Conservation (phyloP, 768 basidiomycete species). For the Pisolithus microcarpus region DNA sequence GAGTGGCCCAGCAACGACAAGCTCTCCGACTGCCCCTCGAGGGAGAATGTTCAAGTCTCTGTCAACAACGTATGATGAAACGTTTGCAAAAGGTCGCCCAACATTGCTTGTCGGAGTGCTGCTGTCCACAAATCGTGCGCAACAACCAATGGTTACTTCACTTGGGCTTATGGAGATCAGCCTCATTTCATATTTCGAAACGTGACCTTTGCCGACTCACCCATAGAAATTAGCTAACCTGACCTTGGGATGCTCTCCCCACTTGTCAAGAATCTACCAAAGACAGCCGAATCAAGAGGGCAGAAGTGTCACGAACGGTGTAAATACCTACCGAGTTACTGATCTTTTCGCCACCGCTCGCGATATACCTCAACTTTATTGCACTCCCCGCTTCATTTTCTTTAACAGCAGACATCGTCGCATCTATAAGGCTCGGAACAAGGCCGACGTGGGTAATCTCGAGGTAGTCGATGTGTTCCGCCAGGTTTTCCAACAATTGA, state of each 20-base stretch:
- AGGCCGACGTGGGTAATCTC: slow-evolving; percentile 44
- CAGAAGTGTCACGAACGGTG: neutral
- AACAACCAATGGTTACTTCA: slow-evolving; percentile 48
- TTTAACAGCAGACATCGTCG: slow-evolving; percentile 31
- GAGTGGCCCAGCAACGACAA: slow-evolving; percentile 43
- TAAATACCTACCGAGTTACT: slow-evolving; percentile 36
- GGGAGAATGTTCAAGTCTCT: slow-evolving; percentile 34
- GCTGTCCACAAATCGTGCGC: slow-evolving; percentile 36
- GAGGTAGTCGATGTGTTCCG: slow-evolving; percentile 34
- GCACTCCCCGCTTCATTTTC: slow-evolving; percentile 24
- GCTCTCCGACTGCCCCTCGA: slow-evolving; percentile 40
- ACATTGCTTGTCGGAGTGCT: slow-evolving; percentile 37
- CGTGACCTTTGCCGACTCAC: slow-evolving; percentile 9
- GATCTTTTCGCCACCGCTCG: slow-evolving; percentile 48
- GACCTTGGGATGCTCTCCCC: slow-evolving; percentile 39
- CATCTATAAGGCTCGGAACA: slow-evolving; percentile 48
- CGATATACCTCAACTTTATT: slow-evolving; percentile 36
- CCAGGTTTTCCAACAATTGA: slow-evolving; percentile 35
- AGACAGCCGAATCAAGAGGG: neutral
- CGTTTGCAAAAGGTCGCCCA: slow-evolving; percentile 33
- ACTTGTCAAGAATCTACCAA: slow-evolving; percentile 36
- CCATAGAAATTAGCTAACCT: slow-evolving; percentile 46
- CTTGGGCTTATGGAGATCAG: slow-evolving; percentile 29
- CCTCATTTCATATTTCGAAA: neutral
- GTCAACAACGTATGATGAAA: slow-evolving; percentile 37